Evolutionary conservation across 441 rosid species (phyloP), one percentile per base, ranked within the genome.

Genomic region (Corymbia calophylla): DNA sequence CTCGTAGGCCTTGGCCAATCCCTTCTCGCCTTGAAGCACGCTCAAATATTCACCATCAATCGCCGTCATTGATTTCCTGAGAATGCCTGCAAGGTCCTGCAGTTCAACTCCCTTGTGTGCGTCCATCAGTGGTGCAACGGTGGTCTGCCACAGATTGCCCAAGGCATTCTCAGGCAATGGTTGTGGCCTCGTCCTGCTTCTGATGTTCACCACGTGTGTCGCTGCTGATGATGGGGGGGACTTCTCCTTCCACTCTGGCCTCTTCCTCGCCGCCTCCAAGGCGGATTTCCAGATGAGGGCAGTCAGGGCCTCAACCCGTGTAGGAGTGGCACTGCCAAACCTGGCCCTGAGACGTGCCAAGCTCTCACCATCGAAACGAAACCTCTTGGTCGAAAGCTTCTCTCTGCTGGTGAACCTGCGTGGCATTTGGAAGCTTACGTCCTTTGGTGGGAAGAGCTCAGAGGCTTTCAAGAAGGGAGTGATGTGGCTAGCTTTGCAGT

Each of bases 1-100:
- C 54, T 92, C 90, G 10, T 88, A 44, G 44, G 90, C 64, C 25
- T 86, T 92, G 9, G n/a, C 13, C 70, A 88, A 56, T 53, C 94
- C 94, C 27, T 60, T 90, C 13, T 93, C 91, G 3, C 94, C 92
- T 86, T 55, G 87, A 23, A 93, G 21, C 35, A 9, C 66, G 85
- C 55, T 87, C 87, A 54, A 93, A 80, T 73, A 73, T 44, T 73
- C 49, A 49, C 15, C 77, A 53, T 87, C 35, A 9, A 87, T 17
- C 17, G 56, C 35, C 54, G 29, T 48, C 13, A 87, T 87, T 21
- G 88, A 87, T n/a, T 66, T 87, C 88, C 60, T 27, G 23, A 87
- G 58, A 17, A 17, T 31, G 54, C 56, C 84, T 32, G 54, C 27
- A 32, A 66, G 18, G 54, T 87, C 84, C 21, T n/a, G 60, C 60